These are phyloP conservation scores for Radiomyces spectabilis DNA, from an alignment of 192 early-diverging fungal species.

Conservation along the genomic window DNA sequence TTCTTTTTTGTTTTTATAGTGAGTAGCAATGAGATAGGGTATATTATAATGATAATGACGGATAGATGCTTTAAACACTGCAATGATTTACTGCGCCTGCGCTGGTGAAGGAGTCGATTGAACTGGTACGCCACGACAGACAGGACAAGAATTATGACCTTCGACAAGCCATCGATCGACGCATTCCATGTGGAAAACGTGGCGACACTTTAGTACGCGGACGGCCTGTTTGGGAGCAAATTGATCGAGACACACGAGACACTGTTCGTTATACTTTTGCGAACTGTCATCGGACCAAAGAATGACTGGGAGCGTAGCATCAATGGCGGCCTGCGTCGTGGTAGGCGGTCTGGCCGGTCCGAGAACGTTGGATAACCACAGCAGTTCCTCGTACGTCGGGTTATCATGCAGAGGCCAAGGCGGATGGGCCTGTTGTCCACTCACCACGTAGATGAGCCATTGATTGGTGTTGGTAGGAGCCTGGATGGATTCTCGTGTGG, in stretches of 20 bases:
- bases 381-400: conserved; percentile 25
- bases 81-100: background rate
- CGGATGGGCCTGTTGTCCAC: conserved; percentile 6
- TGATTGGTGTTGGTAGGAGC: conserved; percentile 1
- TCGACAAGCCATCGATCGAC: conserved; percentile 47
- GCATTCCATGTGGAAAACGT: conserved; percentile 46
- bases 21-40: background rate
- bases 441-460: conserved; percentile 22
- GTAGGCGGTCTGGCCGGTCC: conserved; percentile 10
- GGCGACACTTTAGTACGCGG: conserved; percentile 39
- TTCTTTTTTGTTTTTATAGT: background rate
- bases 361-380: conserved; percentile 11
- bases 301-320: conserved; percentile 4
- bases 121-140: conserved; percentile 45
- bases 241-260: conserved; percentile 44
- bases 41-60: background rate
- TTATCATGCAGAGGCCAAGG: conserved; percentile 8
- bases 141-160: conserved; percentile 43
- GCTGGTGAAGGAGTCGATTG: background rate
- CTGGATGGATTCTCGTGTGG: background rate
- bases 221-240: conserved; percentile 41
- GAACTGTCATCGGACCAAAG: conserved; percentile 7
- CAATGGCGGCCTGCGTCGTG: conserved; percentile 12
- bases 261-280: conserved; percentile 15
- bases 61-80: background rate